Percentiles rank a stretch among this genome's conserved stretches.
These are phyloP conservation scores for Porodaedalea pini DNA, from an alignment of 1,284 basidiomycete genomes.

Conservation along the genomic window DNA sequence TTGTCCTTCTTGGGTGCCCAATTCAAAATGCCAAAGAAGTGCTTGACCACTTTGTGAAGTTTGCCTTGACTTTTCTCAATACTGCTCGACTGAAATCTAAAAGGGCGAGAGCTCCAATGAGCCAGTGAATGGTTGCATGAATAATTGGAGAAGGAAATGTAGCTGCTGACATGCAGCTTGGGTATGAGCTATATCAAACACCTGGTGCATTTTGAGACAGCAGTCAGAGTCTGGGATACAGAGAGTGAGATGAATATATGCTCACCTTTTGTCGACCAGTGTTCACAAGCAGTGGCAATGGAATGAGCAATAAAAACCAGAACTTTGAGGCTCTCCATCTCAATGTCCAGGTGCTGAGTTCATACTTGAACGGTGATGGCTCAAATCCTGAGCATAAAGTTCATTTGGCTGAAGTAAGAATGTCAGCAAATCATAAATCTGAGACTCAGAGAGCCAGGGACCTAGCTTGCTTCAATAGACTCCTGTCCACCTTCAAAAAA, in stretches of 20 bases:
- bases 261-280: not conserved
- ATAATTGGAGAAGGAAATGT: not conserved
- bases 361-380: not conserved
- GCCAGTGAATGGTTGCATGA: not conserved
- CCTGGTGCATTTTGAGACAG: too few species aligned
- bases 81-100: too few species aligned
- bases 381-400: not conserved
- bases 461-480: not conserved
- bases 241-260: not conserved
- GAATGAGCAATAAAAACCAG: slow-evolving; percentile 14
- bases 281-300: slow-evolving; percentile 15
- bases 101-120: not conserved
- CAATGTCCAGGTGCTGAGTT: not conserved
- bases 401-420: slow-evolving; percentile 1
- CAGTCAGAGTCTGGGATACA: not conserved
- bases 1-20: too few species aligned
- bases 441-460: not conserved
- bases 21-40: too few species aligned
- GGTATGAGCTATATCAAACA: not conserved
- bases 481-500: not conserved
- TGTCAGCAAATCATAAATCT: not conserved
- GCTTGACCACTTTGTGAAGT: too few species aligned
- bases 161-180: not conserved
- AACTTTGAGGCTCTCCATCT: slow-evolving; percentile 1
- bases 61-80: too few species aligned